phyloP scores from a whole-genome alignment of 23 red algal genomes.

The Gracilariopsis chorda region DNA sequence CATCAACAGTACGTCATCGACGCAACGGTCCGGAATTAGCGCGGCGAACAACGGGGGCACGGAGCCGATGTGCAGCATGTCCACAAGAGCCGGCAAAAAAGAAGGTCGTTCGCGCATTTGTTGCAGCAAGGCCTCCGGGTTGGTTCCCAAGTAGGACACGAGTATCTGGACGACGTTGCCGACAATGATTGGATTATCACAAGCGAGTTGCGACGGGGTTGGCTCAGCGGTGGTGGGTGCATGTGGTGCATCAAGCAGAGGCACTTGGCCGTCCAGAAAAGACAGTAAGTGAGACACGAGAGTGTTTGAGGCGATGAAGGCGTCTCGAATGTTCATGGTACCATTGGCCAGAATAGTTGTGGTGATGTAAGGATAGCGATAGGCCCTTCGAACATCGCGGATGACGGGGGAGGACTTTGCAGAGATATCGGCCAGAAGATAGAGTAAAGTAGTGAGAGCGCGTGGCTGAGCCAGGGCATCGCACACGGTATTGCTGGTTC shows the following conservation, averaged over 20 bases:
- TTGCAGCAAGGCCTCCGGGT: conserved; percentile 8
- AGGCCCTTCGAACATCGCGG: conserved; percentile 13
- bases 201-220: background rate
- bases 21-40: conserved; percentile 18
- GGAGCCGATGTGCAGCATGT: conserved; percentile 22
- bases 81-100: conserved; percentile 19
- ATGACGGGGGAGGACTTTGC: background rate
- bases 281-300: background rate
- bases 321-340: conserved; percentile 18
- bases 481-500: conserved; percentile 11
- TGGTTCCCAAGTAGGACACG: conserved; percentile 28
- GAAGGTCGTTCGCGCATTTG: conserved; percentile 6
- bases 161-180: conserved; percentile 36
- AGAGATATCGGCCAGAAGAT: conserved; percentile 13
- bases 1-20: conserved; percentile 12
- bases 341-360: conserved; percentile 35
- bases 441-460: background rate
- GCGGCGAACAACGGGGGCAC: background rate
- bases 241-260: background rate
- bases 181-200: conserved; percentile 22
- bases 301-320: conserved; percentile 1
- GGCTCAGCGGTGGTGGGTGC: background rate
- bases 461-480: background rate
- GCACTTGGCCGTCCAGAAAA: conserved; percentile 28
- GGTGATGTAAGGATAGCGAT: conserved; percentile 49